Conservation (phyloP, 78 protist species). For the Speleostelium caveatum region DNA sequence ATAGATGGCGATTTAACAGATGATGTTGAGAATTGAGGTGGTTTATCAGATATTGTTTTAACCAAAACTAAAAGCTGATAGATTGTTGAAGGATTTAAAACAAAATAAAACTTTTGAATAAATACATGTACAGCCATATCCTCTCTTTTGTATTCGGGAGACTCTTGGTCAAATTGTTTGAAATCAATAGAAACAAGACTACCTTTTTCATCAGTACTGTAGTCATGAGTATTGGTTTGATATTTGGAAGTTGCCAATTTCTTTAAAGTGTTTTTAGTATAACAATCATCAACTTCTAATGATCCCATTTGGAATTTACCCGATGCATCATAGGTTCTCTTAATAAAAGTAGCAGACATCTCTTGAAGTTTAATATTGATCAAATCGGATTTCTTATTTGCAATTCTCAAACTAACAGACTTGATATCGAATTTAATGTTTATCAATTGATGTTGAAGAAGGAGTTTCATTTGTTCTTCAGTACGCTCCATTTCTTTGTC, state of each 20-base stretch:
- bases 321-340: slow-evolving; percentile 50
- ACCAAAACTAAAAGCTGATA: slow-evolving; percentile 34
- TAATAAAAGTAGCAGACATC: slow-evolving; percentile 1
- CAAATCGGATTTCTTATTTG: slow-evolving; percentile 31
- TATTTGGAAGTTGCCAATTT: slow-evolving; percentile 72
- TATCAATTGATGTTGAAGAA: slow-evolving; percentile 6
- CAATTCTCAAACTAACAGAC: slow-evolving; percentile 20
- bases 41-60: slow-evolving; percentile 21
- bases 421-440: slow-evolving; percentile 7
- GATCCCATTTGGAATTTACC: slow-evolving; percentile 24
- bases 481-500: neutral
- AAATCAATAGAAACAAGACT: slow-evolving; percentile 35
- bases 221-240: neutral
- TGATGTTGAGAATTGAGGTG: neutral
- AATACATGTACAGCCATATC: slow-evolving; percentile 32
- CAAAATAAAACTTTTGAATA: slow-evolving; percentile 44
- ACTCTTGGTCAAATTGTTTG: slow-evolving; percentile 27
- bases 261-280: slow-evolving; percentile 37
- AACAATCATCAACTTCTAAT: slow-evolving; percentile 47
- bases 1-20: neutral
- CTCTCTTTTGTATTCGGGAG: slow-evolving; percentile 57
- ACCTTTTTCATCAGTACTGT: neutral
- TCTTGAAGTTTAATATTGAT: slow-evolving; percentile 18
- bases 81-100: slow-evolving; percentile 67
- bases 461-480: neutral